Base-by-base conservation (phyloP, 2,329 filamentous ascomycete species). In the Gyromitra esculenta region DNA sequence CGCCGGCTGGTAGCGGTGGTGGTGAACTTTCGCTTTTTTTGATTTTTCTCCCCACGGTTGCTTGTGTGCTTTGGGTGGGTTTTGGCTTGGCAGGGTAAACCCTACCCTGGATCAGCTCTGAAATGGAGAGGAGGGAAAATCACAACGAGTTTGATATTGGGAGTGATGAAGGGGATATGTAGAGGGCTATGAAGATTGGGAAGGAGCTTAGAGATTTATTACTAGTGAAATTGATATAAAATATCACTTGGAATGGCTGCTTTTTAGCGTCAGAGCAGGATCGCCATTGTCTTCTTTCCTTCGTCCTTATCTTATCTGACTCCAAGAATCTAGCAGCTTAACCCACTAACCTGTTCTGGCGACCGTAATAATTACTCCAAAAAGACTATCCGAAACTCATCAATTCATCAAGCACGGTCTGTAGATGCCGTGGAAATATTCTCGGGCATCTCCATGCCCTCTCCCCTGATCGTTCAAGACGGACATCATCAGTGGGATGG, bases 1-100 rank as follows among this genome's bases (percentile, higher is more conserved):
- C 31, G 59, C 45, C 68, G 25, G 45, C 54, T 37, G 63, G n/a
- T n/a, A 15, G 52, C 57, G 15, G 59, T 59, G 54, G 41, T 60
- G 52, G 41, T 35, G 41, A 11, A 60, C 25, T 37, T 39, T 52
- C 21, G 21, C 18, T 9, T 48, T 59, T 70, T 39, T 52, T 39
- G 21, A 13, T 9, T 48, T 64, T 70, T 54, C 57, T 62, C 15
- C 39, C 41, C 5, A 18, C 8, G 48, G 5, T 52, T n/a, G 48
- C 48, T 25, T 54, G 60, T 65, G 64, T 37, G 62, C 18, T 57
- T 62, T 31, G 37, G 41, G 25, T 31, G 25, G 11, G 54, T 45
- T 45, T 45, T 43, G 67, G 69, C 64, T 69, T 77, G 74, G 74
- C 74, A 77, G 74, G 74, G 74, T 60, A 77, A 74, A 37, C 74